phyloP scores from a whole-genome alignment of 2,329 filamentous ascomycete genomes.

The Diaporthe sp. region DNA sequence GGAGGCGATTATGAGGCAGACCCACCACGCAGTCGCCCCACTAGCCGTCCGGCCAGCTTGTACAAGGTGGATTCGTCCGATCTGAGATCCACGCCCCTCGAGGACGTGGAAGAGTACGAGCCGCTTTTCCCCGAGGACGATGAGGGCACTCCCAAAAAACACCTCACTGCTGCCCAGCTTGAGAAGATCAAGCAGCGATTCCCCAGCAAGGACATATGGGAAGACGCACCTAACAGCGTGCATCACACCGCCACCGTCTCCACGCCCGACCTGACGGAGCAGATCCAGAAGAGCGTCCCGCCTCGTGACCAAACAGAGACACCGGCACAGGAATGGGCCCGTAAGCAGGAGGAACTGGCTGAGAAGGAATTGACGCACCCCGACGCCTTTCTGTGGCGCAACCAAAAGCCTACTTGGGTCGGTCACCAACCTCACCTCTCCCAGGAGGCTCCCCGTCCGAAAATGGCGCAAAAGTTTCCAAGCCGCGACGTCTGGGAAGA shows the following conservation, averaged over 20 bases:
- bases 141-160: constrained; percentile 56
- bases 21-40: constrained; percentile 68
- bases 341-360: constrained; percentile 72
- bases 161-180: constrained; percentile 48
- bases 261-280: constrained; percentile 72
- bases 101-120: constrained; percentile 94
- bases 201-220: constrained; percentile 96
- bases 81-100: constrained; percentile 75
- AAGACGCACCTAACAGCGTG: constrained; percentile 90
- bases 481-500: constrained; percentile 97
- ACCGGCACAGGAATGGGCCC: constrained; percentile 73
- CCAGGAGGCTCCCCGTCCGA: constrained; percentile 60
- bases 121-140: constrained; percentile 89
- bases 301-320: constrained; percentile 58
- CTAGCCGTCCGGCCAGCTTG: constrained; percentile 72
- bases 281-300: constrained; percentile 43
- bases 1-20: constrained; percentile 67
- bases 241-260: constrained; percentile 85
- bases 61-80: constrained; percentile 67
- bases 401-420: constrained; percentile 61
- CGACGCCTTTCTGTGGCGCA: constrained; percentile 64
- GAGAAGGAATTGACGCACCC: constrained; percentile 61
- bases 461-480: constrained; percentile 79
- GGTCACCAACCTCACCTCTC: constrained; percentile 60
- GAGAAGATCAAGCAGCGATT: constrained; percentile 75